A percentile compares a stretch with the other conserved stretches of the same genome.
phyloP scores from a whole-genome alignment of 345 rosid species.

The Gossypium herbaceum region DNA sequence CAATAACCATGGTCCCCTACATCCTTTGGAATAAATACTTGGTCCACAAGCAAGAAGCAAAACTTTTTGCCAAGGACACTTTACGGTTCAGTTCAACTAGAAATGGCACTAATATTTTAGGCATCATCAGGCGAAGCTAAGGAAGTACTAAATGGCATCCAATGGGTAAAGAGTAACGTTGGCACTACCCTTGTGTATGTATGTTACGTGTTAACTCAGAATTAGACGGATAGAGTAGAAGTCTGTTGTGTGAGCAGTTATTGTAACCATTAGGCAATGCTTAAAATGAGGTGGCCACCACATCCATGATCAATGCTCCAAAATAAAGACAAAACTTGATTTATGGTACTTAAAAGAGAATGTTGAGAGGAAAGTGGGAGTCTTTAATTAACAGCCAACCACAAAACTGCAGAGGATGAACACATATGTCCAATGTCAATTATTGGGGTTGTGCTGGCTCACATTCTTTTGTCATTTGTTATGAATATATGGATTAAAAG shows the following conservation, averaged over 20 bases:
- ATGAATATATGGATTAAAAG: no score
- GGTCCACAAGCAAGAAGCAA: constrained; percentile 23
- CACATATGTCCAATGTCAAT: neutral
- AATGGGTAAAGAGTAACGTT: neutral
- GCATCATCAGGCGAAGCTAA: constrained; percentile 1
- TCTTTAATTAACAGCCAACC: neutral
- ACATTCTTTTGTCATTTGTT: no score
- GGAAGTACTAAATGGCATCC: neutral
- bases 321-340: constrained; percentile 2
- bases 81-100: neutral
- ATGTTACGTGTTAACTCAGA: neutral
- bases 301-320: neutral
- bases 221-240: neutral
- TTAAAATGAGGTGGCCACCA: constrained; percentile 7
- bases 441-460: neutral
- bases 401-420: neutral
- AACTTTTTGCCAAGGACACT: constrained; percentile 5
- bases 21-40: neutral
- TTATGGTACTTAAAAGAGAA: neutral
- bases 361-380: neutral
- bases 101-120: neutral
- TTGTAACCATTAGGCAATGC: neutral
- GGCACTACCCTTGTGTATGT: neutral
- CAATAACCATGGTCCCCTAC: constrained; percentile 14
- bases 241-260: neutral